phyloP scores from a whole-genome alignment of 768 basidiomycete genomes.

The Leccinellum luteum region DNA sequence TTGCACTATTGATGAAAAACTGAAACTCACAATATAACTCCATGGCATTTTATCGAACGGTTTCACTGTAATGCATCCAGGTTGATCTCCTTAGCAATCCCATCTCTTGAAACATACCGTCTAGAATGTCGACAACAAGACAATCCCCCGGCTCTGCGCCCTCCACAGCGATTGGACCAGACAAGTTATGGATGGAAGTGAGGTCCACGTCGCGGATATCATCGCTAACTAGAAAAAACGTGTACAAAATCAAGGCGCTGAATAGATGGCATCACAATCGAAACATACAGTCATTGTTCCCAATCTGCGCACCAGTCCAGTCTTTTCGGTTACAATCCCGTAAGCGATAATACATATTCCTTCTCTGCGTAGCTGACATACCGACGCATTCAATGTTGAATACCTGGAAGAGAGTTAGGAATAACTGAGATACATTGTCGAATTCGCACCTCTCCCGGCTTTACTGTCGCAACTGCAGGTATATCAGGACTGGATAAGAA shows the following conservation, averaged over 20 bases:
- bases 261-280: neutral
- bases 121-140: conserved; percentile 76
- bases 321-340: conserved; percentile 36
- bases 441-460: conserved; percentile 52
- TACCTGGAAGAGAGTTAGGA: conserved; percentile 35
- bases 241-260: neutral
- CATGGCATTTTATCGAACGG: conserved; percentile 77
- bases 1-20: neutral
- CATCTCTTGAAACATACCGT: conserved; percentile 40
- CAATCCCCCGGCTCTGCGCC: conserved; percentile 79
- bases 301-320: conserved; percentile 79
- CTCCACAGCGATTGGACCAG: conserved; percentile 72
- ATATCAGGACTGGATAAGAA: conserved; percentile 53
- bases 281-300: conserved; percentile 65
- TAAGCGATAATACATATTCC: neutral
- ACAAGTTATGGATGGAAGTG: conserved; percentile 68
- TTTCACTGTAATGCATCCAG: conserved; percentile 38
- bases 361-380: conserved; percentile 24
- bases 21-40: conserved; percentile 62
- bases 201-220: conserved; percentile 67
- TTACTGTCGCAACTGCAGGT: conserved; percentile 57
- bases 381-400: conserved; percentile 74
- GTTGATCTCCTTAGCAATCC: neutral
- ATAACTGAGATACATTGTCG: neutral
- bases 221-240: conserved; percentile 47